Conservation (phyloP, 2,329 filamentous ascomycete species). For the Chaetomiaceae sp. region DNA sequence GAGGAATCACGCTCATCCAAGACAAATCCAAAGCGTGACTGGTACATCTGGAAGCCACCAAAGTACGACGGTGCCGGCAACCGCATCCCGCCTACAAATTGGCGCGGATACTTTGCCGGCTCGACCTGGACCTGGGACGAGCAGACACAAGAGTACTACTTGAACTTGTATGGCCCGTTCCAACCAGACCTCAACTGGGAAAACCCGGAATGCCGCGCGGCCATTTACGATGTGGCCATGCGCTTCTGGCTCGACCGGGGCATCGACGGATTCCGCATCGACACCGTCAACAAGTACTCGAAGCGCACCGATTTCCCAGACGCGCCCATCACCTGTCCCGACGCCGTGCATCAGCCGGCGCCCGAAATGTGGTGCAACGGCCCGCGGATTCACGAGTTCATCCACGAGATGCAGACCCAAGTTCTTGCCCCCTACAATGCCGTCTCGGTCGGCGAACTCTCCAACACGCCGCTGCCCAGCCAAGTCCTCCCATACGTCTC, state of each 20-base stretch:
- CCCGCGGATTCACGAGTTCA: conserved; percentile 63
- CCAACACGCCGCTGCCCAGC: conserved; percentile 52
- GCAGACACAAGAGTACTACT: conserved; percentile 66
- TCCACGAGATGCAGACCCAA: conserved; percentile 58
- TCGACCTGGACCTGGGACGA: conserved; percentile 69
- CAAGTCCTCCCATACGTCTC: conserved; percentile 47
- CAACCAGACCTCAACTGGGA: conserved; percentile 45
- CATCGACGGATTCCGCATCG: conserved; percentile 69
- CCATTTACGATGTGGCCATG: conserved; percentile 68
- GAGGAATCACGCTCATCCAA: conserved; percentile 58
- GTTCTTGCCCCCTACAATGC: conserved; percentile 57
- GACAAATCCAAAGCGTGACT: conserved; percentile 61
- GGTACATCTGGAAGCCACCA: conserved; percentile 33
- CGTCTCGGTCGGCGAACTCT: conserved; percentile 67
- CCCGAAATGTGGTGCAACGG: conserved; percentile 59
- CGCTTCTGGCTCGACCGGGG: conserved; percentile 75
- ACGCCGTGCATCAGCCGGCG: conserved; percentile 47
- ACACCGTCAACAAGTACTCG: conserved; percentile 69
- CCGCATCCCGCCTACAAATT: conserved; percentile 69
- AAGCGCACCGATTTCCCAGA: conserved; percentile 55
- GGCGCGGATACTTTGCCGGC: conserved; percentile 57
- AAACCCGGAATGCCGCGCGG: conserved; percentile 59
- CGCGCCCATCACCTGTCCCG: conserved; percentile 48
- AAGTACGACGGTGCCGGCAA: conserved; percentile 50
- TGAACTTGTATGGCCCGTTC: conserved; percentile 64